Evolutionary conservation across 2,329 filamentous ascomycete genomes (phyloP).

Genomic region (Stachybotrys elegans): DNA sequence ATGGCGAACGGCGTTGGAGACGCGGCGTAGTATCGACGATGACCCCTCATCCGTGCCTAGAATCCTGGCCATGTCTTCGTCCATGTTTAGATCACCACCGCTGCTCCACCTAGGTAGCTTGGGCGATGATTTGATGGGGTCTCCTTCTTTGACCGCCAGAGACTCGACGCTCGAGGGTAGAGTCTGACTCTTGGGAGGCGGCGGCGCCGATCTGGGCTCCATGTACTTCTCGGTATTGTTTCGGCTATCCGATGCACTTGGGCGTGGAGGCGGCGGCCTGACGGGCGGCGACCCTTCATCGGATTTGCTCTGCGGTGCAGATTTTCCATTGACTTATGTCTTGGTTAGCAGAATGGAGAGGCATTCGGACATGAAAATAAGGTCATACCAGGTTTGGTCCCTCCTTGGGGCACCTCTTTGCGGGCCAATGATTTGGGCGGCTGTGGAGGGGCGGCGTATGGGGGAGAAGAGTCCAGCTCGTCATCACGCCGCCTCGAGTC

Average conservation of each 20-base stretch:
- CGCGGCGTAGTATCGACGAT: constrained; percentile 76
- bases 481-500: constrained; percentile 57
- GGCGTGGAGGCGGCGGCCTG: constrained; percentile 17
- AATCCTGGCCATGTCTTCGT: constrained; percentile 91
- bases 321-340: constrained; percentile 20
- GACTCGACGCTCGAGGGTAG: constrained; percentile 43
- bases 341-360: neutral
- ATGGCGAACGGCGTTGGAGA: constrained; percentile 92
- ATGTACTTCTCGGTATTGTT: constrained; percentile 47
- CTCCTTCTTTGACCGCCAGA: constrained; percentile 34
- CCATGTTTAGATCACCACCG: constrained; percentile 86
- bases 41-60: constrained; percentile 71
- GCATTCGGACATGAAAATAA: neutral
- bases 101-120: constrained; percentile 70
- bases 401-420: constrained; percentile 56
- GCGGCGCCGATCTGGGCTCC: constrained; percentile 52
- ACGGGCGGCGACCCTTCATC: constrained; percentile 14
- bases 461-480: constrained; percentile 33
- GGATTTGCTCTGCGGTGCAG: constrained; percentile 14
- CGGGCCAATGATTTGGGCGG: constrained; percentile 47
- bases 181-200: constrained; percentile 35
- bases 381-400: constrained; percentile 40
- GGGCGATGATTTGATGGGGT: constrained; percentile 52
- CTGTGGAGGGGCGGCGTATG: constrained; percentile 30
- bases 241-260: constrained; percentile 15